Conservation (phyloP, 805 yeast genomes). For the Ogataea philodendri region DNA sequence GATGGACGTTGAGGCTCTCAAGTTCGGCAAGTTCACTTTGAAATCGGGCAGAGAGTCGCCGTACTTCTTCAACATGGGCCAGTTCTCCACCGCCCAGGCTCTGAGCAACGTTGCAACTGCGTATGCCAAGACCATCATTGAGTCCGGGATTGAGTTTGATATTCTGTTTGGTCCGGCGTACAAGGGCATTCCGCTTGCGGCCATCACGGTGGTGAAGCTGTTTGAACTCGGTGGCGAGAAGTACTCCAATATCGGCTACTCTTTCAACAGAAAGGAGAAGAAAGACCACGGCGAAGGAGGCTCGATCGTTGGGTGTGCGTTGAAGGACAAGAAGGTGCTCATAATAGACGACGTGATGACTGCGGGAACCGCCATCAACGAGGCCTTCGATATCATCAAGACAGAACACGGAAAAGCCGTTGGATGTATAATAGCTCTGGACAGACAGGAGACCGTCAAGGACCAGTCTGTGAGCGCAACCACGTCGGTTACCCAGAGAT, state of each 20-base stretch:
- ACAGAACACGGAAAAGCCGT: slow-evolving; percentile 69
- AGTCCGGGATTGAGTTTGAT: slow-evolving; percentile 80
- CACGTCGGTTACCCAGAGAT: slow-evolving; percentile 67
- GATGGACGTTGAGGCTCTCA: slow-evolving; percentile 74
- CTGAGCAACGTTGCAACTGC: slow-evolving; percentile 81
- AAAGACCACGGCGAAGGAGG: slow-evolving; percentile 99
- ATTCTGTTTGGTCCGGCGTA: slow-evolving; percentile 96
- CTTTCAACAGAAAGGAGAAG: slow-evolving; percentile 96
- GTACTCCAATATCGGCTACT: slow-evolving; percentile 71
- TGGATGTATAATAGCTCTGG: slow-evolving; percentile 88
- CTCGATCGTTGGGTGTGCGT: slow-evolving; percentile 78
- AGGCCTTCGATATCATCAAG: slow-evolving; percentile 79
- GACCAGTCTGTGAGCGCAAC: slow-evolving; percentile 74
- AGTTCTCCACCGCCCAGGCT: slow-evolving; percentile 76
- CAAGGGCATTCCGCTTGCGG: slow-evolving; percentile 95
- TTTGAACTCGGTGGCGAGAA: slow-evolving; percentile 86
- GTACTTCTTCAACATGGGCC: slow-evolving; percentile 92
- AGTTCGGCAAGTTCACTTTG: slow-evolving; percentile 85
- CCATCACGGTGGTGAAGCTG: slow-evolving; percentile 86
- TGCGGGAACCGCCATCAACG: slow-evolving; percentile 97
- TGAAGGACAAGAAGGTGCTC: slow-evolving; percentile 69
- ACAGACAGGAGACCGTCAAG: slow-evolving; percentile 87
- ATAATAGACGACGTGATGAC: slow-evolving; percentile 97
- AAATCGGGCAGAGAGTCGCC: slow-evolving; percentile 95
- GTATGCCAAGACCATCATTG: slow-evolving; percentile 84